A percentile compares a stretch with the other conserved stretches of the same genome.
Conservation (phyloP, 139 green algal species). For the Coccomyxa sp. region DNA sequence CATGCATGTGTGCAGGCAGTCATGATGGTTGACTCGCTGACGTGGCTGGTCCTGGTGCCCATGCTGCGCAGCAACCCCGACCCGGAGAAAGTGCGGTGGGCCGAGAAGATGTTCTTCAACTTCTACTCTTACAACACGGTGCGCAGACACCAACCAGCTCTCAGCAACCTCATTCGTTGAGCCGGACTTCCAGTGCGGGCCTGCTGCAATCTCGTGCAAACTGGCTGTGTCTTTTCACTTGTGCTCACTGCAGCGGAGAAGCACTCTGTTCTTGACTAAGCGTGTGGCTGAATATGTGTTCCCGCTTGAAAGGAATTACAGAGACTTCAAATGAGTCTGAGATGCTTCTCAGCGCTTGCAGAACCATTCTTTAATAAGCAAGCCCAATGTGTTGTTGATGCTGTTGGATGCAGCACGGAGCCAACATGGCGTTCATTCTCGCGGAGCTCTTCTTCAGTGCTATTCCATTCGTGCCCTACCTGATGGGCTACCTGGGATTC, state of each 20-base stretch:
- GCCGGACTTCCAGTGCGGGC: no score
- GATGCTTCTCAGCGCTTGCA: background rate
- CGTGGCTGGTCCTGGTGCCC: background rate
- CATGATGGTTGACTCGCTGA: background rate
- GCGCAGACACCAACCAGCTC: background rate
- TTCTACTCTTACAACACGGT: conserved; percentile 4
- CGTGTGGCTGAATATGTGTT: no score
- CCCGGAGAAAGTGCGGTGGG: background rate
- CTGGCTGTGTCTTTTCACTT: background rate
- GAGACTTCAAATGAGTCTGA: background rate
- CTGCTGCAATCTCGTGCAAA: background rate
- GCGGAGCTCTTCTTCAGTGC: conserved; percentile 1
- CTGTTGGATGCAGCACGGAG: background rate
- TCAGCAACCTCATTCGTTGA: background rate
- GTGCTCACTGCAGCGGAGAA: no score
- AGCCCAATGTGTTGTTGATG: background rate
- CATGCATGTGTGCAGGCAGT: background rate
- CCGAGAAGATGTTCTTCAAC: background rate
- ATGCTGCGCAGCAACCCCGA: background rate
- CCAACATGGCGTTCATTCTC: background rate
- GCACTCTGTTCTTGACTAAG: no score
- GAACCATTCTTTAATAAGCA: no score
- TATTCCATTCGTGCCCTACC: conserved; percentile 5
- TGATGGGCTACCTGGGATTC: conserved; percentile 4
- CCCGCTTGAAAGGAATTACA: background rate